A percentile compares a stretch with the other conserved stretches of the same genome.
Evolutionary conservation across 2,329 filamentous ascomycete genomes (phyloP).

Genomic region (Albophoma yamanashiensis): DNA sequence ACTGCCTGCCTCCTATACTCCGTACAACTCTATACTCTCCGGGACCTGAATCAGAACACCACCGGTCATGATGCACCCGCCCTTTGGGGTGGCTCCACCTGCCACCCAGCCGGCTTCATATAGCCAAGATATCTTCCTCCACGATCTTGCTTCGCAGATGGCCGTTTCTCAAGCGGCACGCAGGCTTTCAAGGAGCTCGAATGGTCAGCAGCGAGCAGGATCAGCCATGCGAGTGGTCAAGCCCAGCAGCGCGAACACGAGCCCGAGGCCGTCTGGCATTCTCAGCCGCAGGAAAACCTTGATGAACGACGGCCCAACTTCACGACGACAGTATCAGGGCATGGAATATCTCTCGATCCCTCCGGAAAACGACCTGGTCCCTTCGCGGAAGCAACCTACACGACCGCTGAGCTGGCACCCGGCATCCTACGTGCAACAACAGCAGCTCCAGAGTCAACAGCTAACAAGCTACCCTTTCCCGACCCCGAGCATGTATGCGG

Average conservation of each 20-base stretch:
- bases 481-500: slow-evolving; percentile 22
- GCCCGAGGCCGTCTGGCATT: slow-evolving; percentile 44
- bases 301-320: slow-evolving; percentile 37
- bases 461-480: slow-evolving; percentile 28
- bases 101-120: slow-evolving; percentile 15
- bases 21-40: background rate
- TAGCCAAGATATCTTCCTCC: slow-evolving; percentile 30
- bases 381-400: slow-evolving; percentile 6
- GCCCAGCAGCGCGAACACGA: slow-evolving; percentile 58
- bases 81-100: slow-evolving; percentile 13
- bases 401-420: slow-evolving; percentile 61
- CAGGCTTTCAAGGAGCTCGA: slow-evolving; percentile 37
- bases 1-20: background rate
- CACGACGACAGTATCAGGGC: slow-evolving; percentile 34
- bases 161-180: slow-evolving; percentile 33
- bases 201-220: slow-evolving; percentile 37
- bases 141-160: slow-evolving; percentile 43
- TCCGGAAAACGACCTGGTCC: background rate
- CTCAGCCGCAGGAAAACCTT: slow-evolving; percentile 45
- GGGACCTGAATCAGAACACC: background rate
- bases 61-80: slow-evolving; percentile 18
- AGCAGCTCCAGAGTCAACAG: slow-evolving; percentile 26
- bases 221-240: slow-evolving; percentile 51
- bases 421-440: slow-evolving; percentile 36
- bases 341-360: slow-evolving; percentile 21